Conservation (phyloP, 805 yeast species). For the Ogataea kodamae region DNA sequence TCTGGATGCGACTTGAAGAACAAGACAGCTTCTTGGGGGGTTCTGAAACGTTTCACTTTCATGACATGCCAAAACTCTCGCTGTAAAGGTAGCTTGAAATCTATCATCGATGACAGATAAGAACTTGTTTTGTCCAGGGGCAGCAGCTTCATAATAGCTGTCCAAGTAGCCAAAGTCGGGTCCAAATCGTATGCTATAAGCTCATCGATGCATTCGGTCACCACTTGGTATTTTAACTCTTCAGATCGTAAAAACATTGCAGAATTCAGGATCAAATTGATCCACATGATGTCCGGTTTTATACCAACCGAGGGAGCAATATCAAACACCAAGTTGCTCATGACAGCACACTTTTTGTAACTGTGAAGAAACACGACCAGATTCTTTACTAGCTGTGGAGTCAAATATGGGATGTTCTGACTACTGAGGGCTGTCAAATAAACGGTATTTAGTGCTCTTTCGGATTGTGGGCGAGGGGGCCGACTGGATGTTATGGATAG, state of each 20-base stretch:
- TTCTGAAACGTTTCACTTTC: conserved; percentile 1
- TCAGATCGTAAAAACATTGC: not conserved
- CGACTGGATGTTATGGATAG: conserved; percentile 2
- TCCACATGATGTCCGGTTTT: conserved; percentile 10
- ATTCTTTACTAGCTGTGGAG: conserved; percentile 1
- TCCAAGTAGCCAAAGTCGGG: conserved; percentile 17
- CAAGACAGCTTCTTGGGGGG: conserved; percentile 8
- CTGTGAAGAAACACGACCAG: conserved; percentile 6
- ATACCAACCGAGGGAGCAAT: conserved; percentile 10
- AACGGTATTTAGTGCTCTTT: not conserved
- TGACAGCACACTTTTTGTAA: conserved; percentile 5
- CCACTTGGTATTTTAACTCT: not conserved
- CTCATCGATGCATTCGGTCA: conserved; percentile 5
- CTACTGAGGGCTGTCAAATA: conserved; percentile 1
- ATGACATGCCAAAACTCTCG: conserved; percentile 8
- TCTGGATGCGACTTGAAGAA: conserved; percentile 11
- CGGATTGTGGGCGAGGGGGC: conserved; percentile 1
- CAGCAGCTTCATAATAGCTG: conserved; percentile 5
- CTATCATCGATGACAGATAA: conserved; percentile 9
- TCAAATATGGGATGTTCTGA: conserved; percentile 3
- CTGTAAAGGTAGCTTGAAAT: conserved; percentile 11
- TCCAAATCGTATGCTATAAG: conserved; percentile 9
- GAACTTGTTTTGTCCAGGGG: conserved; percentile 2
- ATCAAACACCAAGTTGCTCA: conserved; percentile 9
- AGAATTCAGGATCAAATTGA: conserved; percentile 11